Evolutionary conservation across 2,329 filamentous ascomycete species (phyloP).

Genomic region (Bretziella fagacearum): DNA sequence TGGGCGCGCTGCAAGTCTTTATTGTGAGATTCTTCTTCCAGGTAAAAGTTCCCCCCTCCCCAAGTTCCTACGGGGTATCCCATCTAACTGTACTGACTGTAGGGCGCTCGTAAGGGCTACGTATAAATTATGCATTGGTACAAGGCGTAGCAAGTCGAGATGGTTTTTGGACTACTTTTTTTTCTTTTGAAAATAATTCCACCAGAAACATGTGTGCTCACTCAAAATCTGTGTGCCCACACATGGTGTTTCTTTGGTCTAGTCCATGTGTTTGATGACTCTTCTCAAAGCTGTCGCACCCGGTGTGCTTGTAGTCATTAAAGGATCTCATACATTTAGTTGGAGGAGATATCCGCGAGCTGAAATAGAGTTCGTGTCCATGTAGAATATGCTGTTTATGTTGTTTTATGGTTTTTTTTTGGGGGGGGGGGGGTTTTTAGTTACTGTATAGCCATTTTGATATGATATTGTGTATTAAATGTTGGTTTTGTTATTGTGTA

Average conservation of each 20-base stretch:
- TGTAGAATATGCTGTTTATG: conserved; percentile 7
- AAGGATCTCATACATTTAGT: too few species aligned
- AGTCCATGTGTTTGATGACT: neutral
- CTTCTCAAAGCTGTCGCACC: neutral
- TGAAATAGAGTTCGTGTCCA: neutral
- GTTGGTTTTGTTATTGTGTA: neutral
- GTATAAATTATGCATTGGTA: conserved; percentile 32
- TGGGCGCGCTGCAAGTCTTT: conserved; percentile 94
- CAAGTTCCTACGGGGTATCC: neutral
- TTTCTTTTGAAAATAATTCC: too few species aligned
- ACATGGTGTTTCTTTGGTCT: conserved; percentile 1
- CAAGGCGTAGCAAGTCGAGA: too few species aligned
- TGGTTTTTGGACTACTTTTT: too few species aligned
- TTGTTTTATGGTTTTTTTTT: too few species aligned
- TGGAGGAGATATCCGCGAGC: neutral
- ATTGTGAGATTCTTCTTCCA: conserved; percentile 99
- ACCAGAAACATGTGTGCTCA: too few species aligned
- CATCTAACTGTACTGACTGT: neutral
- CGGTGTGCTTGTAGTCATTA: neutral
- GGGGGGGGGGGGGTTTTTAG: neutral
- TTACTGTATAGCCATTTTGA: neutral
- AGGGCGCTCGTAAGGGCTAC: conserved; percentile 53
- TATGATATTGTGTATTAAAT: neutral
- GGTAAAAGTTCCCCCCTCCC: conserved; percentile 27
- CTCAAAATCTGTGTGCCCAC: too few species aligned